phyloP scores from a whole-genome alignment of 208 protist genomes.

The Zelonia costaricensis region DNA sequence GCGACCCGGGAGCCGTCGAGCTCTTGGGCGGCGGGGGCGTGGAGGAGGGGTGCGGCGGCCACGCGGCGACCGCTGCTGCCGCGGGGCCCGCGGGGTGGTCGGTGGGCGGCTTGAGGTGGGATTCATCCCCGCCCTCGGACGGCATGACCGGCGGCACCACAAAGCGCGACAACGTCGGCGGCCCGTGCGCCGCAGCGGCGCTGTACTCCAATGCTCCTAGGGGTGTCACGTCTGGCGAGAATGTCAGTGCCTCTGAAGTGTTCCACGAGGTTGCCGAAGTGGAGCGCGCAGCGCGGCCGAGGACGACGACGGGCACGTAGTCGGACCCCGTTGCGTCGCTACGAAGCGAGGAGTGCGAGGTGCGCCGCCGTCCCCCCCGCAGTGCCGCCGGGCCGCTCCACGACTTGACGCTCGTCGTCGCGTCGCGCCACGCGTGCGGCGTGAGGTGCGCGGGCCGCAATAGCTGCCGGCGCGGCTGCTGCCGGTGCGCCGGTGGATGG shows the following conservation, averaged over 20 bases:
- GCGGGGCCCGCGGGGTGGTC: neutral
- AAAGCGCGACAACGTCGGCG: conserved; percentile 4
- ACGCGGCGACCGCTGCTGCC: neutral
- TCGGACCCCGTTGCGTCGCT: conserved; percentile 3
- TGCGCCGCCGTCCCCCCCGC: too few relatives aligned
- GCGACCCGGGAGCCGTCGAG: too few relatives aligned
- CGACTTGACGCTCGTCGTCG: too few relatives aligned
- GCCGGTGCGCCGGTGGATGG: neutral
- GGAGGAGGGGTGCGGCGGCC: neutral
- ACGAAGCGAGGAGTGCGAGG: conserved; percentile 6
- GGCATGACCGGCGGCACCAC: neutral
- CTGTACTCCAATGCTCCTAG: neutral
- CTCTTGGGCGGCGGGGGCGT: neutral
- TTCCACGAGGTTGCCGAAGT: conserved; percentile 6
- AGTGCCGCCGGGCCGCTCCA: too few relatives aligned
- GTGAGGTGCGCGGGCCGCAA: neutral
- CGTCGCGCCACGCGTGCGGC: neutral
- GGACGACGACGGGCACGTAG: conserved; percentile 7
- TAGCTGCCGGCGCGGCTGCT: neutral
- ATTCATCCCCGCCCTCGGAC: neutral
- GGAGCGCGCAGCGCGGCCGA: conserved; percentile 4
- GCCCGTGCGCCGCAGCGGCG: neutral
- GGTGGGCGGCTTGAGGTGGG: neutral
- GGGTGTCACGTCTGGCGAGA: neutral
- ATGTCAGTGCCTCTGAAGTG: neutral